Evolutionary conservation across 305 asterid species (phyloP).

Genomic region (Plantago lanceolata): DNA sequence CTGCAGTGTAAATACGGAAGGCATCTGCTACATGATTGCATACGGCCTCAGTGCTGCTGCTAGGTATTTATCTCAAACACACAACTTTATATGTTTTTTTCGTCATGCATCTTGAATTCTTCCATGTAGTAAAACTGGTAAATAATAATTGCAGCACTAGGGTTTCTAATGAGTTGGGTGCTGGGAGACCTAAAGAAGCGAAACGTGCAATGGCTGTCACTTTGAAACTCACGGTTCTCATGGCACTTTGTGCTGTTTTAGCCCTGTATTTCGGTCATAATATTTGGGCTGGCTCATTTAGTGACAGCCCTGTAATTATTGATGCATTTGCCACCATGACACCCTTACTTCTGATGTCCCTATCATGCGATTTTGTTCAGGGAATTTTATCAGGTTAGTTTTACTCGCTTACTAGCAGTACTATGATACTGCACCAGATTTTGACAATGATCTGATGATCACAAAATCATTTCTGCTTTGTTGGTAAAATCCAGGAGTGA

Average conservation of each 20-base stretch:
- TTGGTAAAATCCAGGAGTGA: slow-evolving; percentile 22
- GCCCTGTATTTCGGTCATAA: slow-evolving; percentile 31
- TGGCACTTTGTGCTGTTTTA: slow-evolving; percentile 28
- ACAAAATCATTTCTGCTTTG: neutral
- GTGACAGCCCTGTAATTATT: slow-evolving; percentile 28
- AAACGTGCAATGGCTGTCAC: slow-evolving; percentile 38
- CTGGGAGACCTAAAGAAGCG: slow-evolving; percentile 31
- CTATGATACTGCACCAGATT: too few relatives aligned
- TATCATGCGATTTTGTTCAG: slow-evolving; percentile 39
- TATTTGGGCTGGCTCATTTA: slow-evolving; percentile 39
- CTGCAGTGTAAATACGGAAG: slow-evolving; percentile 42
- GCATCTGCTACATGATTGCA: slow-evolving; percentile 34
- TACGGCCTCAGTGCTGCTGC: slow-evolving; percentile 49
- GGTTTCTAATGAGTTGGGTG: slow-evolving; percentile 49
- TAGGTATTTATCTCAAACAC: slow-evolving; percentile 25
- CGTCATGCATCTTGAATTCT: neutral
- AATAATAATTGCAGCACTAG: slow-evolving; percentile 37
- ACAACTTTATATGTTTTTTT: neutral
- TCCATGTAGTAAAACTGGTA: neutral
- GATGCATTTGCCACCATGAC: slow-evolving; percentile 31
- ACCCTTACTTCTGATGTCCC: slow-evolving; percentile 34
- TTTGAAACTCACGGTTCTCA: slow-evolving; percentile 31
- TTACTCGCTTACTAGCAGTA: neutral
- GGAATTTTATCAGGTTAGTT: slow-evolving; percentile 39
- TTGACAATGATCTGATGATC: neutral